Conservation (phyloP, 345 rosid species). For the Alliaria petiolata region DNA sequence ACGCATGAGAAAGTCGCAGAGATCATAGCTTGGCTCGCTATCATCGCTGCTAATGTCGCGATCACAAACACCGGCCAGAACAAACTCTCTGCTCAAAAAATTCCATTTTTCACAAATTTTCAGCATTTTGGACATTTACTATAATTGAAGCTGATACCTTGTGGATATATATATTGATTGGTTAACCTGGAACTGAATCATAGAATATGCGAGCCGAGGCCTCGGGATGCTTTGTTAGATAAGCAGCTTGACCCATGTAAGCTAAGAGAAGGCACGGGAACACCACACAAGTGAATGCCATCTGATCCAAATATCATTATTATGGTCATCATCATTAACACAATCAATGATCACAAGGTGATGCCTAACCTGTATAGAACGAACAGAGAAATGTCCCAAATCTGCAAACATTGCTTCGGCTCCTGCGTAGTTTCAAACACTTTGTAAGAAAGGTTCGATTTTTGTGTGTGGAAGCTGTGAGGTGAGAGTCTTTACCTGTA, state of each 20-base stretch:
- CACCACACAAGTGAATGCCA: constrained; percentile 80
- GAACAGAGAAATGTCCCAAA: constrained; percentile 92
- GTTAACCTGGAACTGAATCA: constrained; percentile 80
- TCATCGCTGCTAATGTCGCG: constrained; percentile 89
- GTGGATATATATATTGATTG: not conserved
- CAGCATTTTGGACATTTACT: not conserved
- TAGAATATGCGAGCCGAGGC: constrained; percentile 71
- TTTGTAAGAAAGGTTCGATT: not conserved
- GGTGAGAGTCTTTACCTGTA: constrained; percentile 48
- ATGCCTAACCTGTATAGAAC: constrained; percentile 66
- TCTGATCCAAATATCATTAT: constrained; percentile 34
- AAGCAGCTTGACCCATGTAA: constrained; percentile 97
- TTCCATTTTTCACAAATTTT: not conserved
- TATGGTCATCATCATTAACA: not conserved
- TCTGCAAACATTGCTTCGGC: constrained; percentile 99
- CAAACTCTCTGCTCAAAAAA: constrained; percentile 66
- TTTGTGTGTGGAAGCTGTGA: not conserved
- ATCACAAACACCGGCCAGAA: constrained; percentile 91
- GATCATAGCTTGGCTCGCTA: constrained; percentile 99
- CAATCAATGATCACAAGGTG: not conserved
- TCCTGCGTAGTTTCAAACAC: constrained; percentile 46
- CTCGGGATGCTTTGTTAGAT: constrained; percentile 58
- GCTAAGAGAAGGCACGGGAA: constrained; percentile 96
- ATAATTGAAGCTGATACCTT: not conserved
- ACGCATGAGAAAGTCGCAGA: constrained; percentile 96